These are phyloP conservation scores for Sechiopsis laciniata DNA, from an alignment of 306 rosid species.

Conservation along the genomic window DNA sequence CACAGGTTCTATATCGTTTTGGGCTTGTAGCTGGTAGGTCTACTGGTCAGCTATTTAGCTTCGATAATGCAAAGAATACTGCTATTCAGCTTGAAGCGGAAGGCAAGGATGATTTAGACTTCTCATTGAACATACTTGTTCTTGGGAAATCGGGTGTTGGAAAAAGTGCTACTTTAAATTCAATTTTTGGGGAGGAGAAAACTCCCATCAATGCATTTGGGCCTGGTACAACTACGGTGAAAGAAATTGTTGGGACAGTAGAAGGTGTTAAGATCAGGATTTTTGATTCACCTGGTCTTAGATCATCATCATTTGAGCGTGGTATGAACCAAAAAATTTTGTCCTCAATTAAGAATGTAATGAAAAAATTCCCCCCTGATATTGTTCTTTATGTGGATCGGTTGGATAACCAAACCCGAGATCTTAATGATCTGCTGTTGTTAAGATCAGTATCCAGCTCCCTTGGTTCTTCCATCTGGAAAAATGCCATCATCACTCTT, in stretches of 20 bases:
- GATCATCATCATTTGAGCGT: conserved; percentile 73
- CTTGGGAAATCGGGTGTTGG: conserved; percentile 93
- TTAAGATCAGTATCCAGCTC: conserved; percentile 55
- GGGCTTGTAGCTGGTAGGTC: conserved; percentile 68
- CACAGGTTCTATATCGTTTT: conserved; percentile 79
- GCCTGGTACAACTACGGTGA: conserved; percentile 70
- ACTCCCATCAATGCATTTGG: conserved; percentile 65
- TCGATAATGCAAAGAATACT: conserved; percentile 65
- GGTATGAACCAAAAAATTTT: conserved; percentile 51
- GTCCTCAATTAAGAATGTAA: conserved; percentile 60
- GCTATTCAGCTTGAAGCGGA: conserved; percentile 74
- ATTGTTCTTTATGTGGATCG: conserved; percentile 91
- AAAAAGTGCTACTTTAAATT: conserved; percentile 95
- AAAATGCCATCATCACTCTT: conserved; percentile 63
- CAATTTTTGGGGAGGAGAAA: conserved; percentile 81
- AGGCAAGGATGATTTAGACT: conserved; percentile 51
- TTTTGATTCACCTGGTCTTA: conserved; percentile 92
- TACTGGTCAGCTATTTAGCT: conserved; percentile 48
- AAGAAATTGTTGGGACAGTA: conserved; percentile 72
- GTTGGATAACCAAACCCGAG: conserved; percentile 79
- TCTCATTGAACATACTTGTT: conserved; percentile 77
- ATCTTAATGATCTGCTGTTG: conserved; percentile 80
- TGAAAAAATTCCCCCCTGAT: conserved; percentile 76
- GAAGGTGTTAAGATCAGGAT: conserved; percentile 75
- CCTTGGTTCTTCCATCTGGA: conserved; percentile 80